Evolutionary conservation across 805 yeast genomes (phyloP), one percentile per base, ranked within the genome.

Genomic region (Torulaspora franciscae): DNA sequence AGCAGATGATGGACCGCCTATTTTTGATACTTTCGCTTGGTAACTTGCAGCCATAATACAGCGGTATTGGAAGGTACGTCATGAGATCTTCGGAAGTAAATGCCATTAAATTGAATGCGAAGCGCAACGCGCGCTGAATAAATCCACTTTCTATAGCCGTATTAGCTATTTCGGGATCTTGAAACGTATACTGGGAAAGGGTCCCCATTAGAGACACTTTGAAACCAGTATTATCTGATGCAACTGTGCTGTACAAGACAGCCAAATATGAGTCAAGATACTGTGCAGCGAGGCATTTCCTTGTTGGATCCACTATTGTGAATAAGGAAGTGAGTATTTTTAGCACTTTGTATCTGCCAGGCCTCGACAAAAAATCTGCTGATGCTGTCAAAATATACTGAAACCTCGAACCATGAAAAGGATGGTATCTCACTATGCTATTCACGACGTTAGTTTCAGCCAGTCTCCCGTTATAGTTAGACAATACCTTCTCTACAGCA

Each of bases 201-300:
- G 53, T 38, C 30, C 59, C 51, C 61, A 63, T 56, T 10, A 59
- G 25, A 15, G 61, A 46, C 7, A 57, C 51, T 39, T 56, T 56
- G 26, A 51, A 46, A 7, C 59, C 60, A 3, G 48, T 43, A 4
- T 41, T 32, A 29, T 60, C 64, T 6, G 62, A 55, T 9, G 60
- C 55, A 6, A 61, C 62, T 2, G 64, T 48, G 32, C 52, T 52
- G 41, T 58, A 60, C 10, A 60, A 51, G 8, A 62, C 32, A 8
- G 77, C 73, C 0, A 95, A 90, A 61, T 91, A 91, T 0, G 88
- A 70, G 54, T 88, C 95, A 34, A 88, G 84, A 57, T 88, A 89
- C 54, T 88, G 91, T 3, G 62, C 64, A 3, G 64, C 35, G 76
- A 70, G 42, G 80, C 66, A 63, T 72, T 77, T 73, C 42, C 87